These are phyloP conservation scores for Polygonum maritimum DNA, from an alignment of 148 eudicot species.

Conservation along the genomic window DNA sequence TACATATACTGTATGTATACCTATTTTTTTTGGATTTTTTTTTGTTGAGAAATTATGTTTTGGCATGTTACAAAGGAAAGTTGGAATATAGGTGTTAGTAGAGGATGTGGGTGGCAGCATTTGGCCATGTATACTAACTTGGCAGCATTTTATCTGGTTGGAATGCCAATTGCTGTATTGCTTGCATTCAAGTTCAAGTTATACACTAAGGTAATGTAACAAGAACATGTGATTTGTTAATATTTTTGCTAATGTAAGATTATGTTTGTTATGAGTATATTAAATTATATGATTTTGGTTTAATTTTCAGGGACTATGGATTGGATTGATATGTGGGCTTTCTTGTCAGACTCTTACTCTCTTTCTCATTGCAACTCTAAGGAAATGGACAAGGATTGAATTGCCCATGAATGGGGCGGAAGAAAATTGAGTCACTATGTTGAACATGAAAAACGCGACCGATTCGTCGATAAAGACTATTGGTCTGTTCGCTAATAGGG, in stretches of 20 bases:
- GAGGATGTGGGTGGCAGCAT: slow-evolving; percentile 94
- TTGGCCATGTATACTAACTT: slow-evolving; percentile 53
- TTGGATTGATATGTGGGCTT: slow-evolving; percentile 54
- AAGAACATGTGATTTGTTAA: not conserved
- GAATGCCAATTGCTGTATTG: slow-evolving; percentile 59
- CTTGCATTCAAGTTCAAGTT: slow-evolving; percentile 53
- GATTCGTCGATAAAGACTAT: too few species aligned
- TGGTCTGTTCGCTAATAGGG: too few species aligned
- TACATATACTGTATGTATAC: not conserved
- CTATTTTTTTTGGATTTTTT: not conserved
- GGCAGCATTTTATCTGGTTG: slow-evolving; percentile 54
- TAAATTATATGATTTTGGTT: not conserved
- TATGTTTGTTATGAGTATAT: not conserved
- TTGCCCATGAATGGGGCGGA: slow-evolving; percentile 2
- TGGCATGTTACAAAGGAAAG: not conserved
- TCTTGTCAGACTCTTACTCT: slow-evolving; percentile 32
- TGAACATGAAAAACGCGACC: too few species aligned
- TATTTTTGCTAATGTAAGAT: not conserved
- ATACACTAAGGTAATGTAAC: slow-evolving; percentile 38
- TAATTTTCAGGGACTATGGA: slow-evolving; percentile 48
- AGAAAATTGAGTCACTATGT: not conserved
- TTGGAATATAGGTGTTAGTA: slow-evolving; percentile 51
- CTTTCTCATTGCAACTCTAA: slow-evolving; percentile 26
- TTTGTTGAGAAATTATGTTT: too few species aligned
- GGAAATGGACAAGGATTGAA: slow-evolving; percentile 34